Base-by-base conservation (phyloP, 768 basidiomycete species). In the Tricholoma flavovirens region DNA sequence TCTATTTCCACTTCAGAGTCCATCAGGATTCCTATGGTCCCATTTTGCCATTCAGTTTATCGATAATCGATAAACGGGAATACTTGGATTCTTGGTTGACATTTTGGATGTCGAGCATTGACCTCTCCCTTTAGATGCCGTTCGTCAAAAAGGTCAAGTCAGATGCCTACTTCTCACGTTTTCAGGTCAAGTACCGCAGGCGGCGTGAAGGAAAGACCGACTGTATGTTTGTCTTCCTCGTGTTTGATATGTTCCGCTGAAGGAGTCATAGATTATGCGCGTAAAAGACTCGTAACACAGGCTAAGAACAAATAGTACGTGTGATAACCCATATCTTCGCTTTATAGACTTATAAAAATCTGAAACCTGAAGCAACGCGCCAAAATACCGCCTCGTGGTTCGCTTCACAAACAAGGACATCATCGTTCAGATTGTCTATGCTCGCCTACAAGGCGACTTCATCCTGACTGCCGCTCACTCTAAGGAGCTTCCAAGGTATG, bases 171-270 rank as follows among this genome's bases (percentile, higher is more conserved):
- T 97, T 93, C 79, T 97, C 94, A 60, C 87, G 95, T 61, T 97
- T 88, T 82, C 93, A 97, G 80, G 95, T 98, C 67, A 98, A 98
- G 80, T 97, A 97, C 77, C 90, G 96, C 71, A 81, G 97, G 69
- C 81, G 97, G 63, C 86, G 94, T 71, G 97, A 99, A 78, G 97
- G 97, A 58, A 98, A 96, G 82, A 99, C 97, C 59, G 97, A 99
- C 71, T 99, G 91, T 92, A 58, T 66, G 86, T 73, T 33, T n/a
- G 17, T 21, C 29, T 48, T 14, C 14, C 51, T 43, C 14, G 5
- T 49, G 22, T n/a, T 32, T n/a, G 17, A 32, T 33, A 36, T 2
- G 51, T 43, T 60, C 63, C 19, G 65, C 26, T 60, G 32, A 58
- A 61, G 9, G n/a, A 53, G 35, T 53, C 30, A 21, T 62, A 93